phyloP scores from a whole-genome alignment of 2,329 filamentous ascomycete species.

The Colletotrichum brevisporum region DNA sequence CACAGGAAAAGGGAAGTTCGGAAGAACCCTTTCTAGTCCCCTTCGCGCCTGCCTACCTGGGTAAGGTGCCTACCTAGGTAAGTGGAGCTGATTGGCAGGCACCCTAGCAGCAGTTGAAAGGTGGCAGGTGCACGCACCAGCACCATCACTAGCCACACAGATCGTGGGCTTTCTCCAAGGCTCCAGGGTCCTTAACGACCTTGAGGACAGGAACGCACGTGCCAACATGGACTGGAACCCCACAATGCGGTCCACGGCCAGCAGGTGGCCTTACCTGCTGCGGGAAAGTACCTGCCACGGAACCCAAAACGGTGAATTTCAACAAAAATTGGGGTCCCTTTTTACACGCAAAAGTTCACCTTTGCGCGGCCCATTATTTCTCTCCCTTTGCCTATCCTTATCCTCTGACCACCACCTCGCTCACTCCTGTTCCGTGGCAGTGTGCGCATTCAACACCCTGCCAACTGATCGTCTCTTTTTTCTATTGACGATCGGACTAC shows the following conservation, averaged over 20 bases:
- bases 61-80: too few relatives aligned
- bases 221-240: constrained; percentile 31
- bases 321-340: constrained; percentile 40
- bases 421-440: constrained; percentile 19
- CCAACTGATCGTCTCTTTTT: constrained; percentile 29
- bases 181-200: constrained; percentile 26
- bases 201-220: constrained; percentile 23
- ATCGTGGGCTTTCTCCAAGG: constrained; percentile 24
- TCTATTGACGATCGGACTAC: constrained; percentile 13
- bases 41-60: too few relatives aligned
- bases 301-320: constrained; percentile 42
- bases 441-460: constrained; percentile 25
- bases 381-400: constrained; percentile 39
- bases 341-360: constrained; percentile 37
- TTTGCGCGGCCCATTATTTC: constrained; percentile 23
- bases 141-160: neutral
- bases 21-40: neutral
- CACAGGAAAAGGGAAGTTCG: neutral
- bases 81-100: neutral
- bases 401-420: constrained; percentile 33
- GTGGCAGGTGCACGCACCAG: constrained; percentile 31
- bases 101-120: neutral
- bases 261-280: constrained; percentile 35
- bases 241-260: constrained; percentile 31
- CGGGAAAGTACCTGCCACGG: constrained; percentile 38